Percentiles rank a stretch among this genome's conserved stretches.
phyloP scores from a whole-genome alignment of 2,329 filamentous ascomycete genomes.

The Fusarium aywerte region DNA sequence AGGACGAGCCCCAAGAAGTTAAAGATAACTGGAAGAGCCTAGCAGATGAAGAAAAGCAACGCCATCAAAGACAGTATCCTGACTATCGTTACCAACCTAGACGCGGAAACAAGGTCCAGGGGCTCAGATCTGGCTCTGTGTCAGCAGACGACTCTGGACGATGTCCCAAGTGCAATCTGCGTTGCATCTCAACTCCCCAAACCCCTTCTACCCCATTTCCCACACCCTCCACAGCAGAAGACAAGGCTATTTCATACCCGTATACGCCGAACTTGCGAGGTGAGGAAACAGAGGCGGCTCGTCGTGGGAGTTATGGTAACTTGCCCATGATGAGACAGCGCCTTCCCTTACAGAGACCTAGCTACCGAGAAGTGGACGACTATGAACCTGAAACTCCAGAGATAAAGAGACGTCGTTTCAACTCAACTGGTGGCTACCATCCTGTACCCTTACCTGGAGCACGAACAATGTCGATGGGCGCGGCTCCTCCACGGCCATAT shows the following conservation, averaged over 20 bases:
- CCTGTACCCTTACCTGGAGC: slow-evolving; percentile 29
- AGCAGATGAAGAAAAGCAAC: slow-evolving; percentile 91
- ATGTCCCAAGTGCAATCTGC: slow-evolving; percentile 78
- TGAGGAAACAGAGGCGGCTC: slow-evolving; percentile 42
- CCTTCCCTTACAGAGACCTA: slow-evolving; percentile 38
- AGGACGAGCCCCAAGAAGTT: slow-evolving; percentile 75
- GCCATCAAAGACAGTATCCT: slow-evolving; percentile 89
- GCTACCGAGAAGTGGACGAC: slow-evolving; percentile 49
- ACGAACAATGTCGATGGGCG: slow-evolving; percentile 41
- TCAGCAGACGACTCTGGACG: slow-evolving; percentile 63
- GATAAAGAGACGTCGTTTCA: slow-evolving; percentile 71
- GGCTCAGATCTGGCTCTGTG: slow-evolving; percentile 49
- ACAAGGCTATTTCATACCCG: slow-evolving; percentile 38
- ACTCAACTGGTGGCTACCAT: slow-evolving; percentile 54
- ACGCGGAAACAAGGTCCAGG: slow-evolving; percentile 59
- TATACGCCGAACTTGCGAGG: slow-evolving; percentile 37
- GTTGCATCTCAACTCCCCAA: slow-evolving; percentile 70
- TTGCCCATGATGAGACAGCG: slow-evolving; percentile 40
- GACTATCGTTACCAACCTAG: slow-evolving; percentile 95
- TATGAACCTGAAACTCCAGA: slow-evolving; percentile 60
- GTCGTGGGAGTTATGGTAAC: slow-evolving; percentile 46
- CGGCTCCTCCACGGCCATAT: slow-evolving; percentile 40
- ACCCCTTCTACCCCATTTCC: slow-evolving; percentile 65
- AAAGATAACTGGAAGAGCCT: slow-evolving; percentile 90
- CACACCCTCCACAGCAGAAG: slow-evolving; percentile 48